These are phyloP conservation scores for Mycena epipterygia DNA, from an alignment of 768 basidiomycete genomes.

Conservation along the genomic window DNA sequence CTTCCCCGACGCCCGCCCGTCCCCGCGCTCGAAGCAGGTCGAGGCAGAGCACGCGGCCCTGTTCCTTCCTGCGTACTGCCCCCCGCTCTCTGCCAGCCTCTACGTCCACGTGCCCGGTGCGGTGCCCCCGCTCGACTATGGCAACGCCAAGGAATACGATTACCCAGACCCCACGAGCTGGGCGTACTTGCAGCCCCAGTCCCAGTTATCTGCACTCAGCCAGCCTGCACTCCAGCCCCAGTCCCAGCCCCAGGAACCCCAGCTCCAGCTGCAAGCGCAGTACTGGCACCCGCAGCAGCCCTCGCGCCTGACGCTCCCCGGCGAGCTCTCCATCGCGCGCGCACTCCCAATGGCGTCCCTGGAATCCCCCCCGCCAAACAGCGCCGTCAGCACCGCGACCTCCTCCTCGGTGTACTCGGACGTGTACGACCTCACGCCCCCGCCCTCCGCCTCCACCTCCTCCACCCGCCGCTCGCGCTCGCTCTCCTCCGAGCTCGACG, in stretches of 20 bases:
- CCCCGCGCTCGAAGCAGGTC: background rate
- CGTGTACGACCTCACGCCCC: background rate
- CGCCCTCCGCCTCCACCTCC: background rate
- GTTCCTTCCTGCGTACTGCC: no score
- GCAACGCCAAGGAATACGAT: background rate
- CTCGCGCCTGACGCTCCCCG: background rate
- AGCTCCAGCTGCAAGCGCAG: no score
- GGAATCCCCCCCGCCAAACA: background rate
- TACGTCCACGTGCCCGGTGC: background rate
- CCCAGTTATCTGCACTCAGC: background rate
- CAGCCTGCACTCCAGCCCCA: background rate
- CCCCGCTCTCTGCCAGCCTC: background rate
- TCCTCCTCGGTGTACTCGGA: background rate
- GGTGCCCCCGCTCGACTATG: background rate
- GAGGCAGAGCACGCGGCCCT: conserved; percentile 8
- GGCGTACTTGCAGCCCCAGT: background rate
- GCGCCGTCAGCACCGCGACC: background rate
- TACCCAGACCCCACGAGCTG: conserved; percentile 1
- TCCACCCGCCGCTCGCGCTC: background rate
- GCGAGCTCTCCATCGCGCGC: background rate
- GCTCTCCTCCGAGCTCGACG: background rate
- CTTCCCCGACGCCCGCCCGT: conserved; percentile 23
- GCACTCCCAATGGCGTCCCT: background rate
- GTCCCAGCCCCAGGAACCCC: background rate
- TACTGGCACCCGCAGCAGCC: background rate